phyloP scores from a whole-genome alignment of 148 eudicot species.

The Rhododendron ovatum region DNA sequence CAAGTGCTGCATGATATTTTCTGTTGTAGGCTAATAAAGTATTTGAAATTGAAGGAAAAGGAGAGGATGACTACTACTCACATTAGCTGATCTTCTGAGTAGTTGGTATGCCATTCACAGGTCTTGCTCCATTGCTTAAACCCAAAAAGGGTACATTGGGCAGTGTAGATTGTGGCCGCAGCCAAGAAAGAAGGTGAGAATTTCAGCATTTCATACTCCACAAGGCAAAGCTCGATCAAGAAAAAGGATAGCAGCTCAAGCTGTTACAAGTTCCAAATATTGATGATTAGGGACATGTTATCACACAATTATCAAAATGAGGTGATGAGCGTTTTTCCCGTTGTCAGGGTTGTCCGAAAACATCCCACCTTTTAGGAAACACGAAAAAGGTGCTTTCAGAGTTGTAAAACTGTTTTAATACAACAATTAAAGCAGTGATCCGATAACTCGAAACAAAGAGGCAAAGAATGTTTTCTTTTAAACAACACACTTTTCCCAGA shows the following conservation, averaged over 20 bases:
- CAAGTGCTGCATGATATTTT: neutral
- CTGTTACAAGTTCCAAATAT: conserved; percentile 21
- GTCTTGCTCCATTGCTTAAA: conserved; percentile 73
- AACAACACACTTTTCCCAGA: too few relatives aligned
- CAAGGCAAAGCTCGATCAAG: conserved; percentile 70
- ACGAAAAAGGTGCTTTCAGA: too few relatives aligned
- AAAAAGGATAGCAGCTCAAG: conserved; percentile 58
- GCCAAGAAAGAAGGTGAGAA: conserved; percentile 78
- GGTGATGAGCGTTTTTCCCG: too few relatives aligned
- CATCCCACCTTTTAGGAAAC: too few relatives aligned
- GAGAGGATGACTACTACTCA: conserved; percentile 45
- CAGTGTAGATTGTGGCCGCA: conserved; percentile 78
- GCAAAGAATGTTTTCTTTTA: too few relatives aligned
- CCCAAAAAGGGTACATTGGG: conserved; percentile 61
- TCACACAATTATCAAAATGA: too few relatives aligned
- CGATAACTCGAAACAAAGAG: too few relatives aligned
- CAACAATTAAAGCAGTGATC: too few relatives aligned
- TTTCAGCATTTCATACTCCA: conserved; percentile 74
- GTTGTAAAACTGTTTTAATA: too few relatives aligned
- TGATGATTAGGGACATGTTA: too few relatives aligned
- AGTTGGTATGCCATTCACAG: conserved; percentile 57
- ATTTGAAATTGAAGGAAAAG: too few relatives aligned
- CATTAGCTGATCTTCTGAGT: conserved; percentile 59
- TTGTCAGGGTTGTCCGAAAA: too few relatives aligned
- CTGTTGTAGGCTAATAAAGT: neutral